phyloP scores from a whole-genome alignment of 1,284 basidiomycete species.

The Ganoderma resinaceum region DNA sequence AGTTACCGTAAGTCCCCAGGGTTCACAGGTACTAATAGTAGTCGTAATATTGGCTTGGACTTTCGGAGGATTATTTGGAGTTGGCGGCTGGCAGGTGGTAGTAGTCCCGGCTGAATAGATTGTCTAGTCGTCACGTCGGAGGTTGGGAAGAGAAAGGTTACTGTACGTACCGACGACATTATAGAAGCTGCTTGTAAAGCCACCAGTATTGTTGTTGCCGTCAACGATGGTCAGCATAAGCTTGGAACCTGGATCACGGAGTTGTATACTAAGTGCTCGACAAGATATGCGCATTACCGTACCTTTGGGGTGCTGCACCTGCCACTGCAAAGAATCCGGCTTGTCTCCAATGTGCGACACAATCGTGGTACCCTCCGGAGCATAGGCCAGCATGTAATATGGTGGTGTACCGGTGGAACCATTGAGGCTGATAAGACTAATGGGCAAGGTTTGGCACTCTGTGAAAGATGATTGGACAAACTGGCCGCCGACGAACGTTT shows the following conservation, averaged over 20 bases:
- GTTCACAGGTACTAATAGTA: slow-evolving; percentile 51
- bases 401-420: slow-evolving; percentile 45
- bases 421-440: slow-evolving; percentile 30
- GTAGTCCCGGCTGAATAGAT: slow-evolving; percentile 38
- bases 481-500: slow-evolving; percentile 14
- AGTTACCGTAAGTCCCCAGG: slow-evolving; percentile 52
- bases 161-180: slow-evolving; percentile 43
- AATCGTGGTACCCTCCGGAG: slow-evolving; percentile 48
- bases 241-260: slow-evolving; percentile 43
- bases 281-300: slow-evolving; percentile 27
- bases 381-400: slow-evolving; percentile 58
- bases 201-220: slow-evolving; percentile 50
- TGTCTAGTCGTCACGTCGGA: background rate
- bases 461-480: slow-evolving; percentile 21
- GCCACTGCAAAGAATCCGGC: slow-evolving; percentile 48
- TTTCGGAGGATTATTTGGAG: slow-evolving; percentile 31
- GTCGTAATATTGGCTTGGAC: slow-evolving; percentile 52
- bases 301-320: slow-evolving; percentile 52
- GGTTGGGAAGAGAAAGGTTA: background rate
- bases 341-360: slow-evolving; percentile 49
- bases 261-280: background rate
- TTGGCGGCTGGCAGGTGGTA: slow-evolving; percentile 46
- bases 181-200: slow-evolving; percentile 44
- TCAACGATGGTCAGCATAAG: slow-evolving; percentile 54
- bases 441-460: slow-evolving; percentile 32